Conservation (phyloP, 306 rosid genomes). For the Medicago lupulina region DNA sequence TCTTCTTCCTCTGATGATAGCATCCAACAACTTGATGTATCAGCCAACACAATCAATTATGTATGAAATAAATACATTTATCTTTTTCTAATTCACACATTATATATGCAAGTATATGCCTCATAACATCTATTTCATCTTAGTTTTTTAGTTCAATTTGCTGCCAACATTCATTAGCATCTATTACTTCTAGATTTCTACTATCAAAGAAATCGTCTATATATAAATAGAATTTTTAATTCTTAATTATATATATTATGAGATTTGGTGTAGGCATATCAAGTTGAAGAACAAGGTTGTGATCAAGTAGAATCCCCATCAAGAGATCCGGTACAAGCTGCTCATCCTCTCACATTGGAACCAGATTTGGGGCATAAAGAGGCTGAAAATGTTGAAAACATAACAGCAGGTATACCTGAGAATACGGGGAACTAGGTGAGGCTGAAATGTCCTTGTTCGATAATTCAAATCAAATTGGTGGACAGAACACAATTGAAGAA, state of each 20-base stretch:
- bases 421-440: not conserved
- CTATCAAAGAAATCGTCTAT: not conserved
- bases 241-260: not conserved
- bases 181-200: not conserved
- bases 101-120: no score
- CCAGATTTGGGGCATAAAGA: not conserved
- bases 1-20: not conserved
- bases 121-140: not conserved
- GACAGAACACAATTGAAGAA: not conserved
- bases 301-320: slow-evolving; percentile 2
- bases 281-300: not conserved
- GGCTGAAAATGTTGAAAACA: not conserved
- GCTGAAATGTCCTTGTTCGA: slow-evolving; percentile 8
- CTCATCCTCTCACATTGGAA: not conserved
- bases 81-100: no score
- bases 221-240: not conserved
- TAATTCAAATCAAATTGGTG: slow-evolving; percentile 1
- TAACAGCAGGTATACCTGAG: not conserved
- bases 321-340: not conserved
- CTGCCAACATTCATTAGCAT: no score
- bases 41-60: not conserved
- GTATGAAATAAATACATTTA: not conserved
- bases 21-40: not conserved
- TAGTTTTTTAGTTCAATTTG: no score
- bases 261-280: not conserved